Base-by-base conservation (phyloP, 164 flowering plant genomes). In the Macadamia tetraphylla region DNA sequence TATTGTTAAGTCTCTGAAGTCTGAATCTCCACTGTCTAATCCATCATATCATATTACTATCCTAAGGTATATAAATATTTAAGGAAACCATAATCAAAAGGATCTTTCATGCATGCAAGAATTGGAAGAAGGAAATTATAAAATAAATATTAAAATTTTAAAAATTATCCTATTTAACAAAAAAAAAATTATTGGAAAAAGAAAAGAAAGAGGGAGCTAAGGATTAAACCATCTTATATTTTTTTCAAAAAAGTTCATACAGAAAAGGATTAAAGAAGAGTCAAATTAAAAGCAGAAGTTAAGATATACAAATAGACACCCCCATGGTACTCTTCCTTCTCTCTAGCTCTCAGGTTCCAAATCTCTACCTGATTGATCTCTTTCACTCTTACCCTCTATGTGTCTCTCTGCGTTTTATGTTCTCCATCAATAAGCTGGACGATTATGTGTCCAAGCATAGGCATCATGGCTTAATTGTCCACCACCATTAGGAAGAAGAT, bases 261-360 rank as follows among this genome's bases (percentile, higher is more conserved):
- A 17, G 31, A 57, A 17, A 48, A 12, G 44, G 29, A 32, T 59
- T 29, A 59, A 29, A 58, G 17, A 53, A 53, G 18, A 64, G 52
- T 3, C 3, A 58, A 48, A 9, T 56, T 0, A 17, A 58, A 35
- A 35, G 5, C 40, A 56, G 42, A n/a, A 66, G 60, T 46, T 52
- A 35, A 71, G 40, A 71, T 71, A 59, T 71, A 64, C 73, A 71
- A 32, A 35, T 32, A 49, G 18, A 57, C n/a, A 31, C 30, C 31
- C 46, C 44, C 49, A 69, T 61, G 35, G 35, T 60, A 51, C 35
- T 51, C 52, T 49, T 55, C 52, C 62, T 53, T 4, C 57, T 23
- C 23, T 23, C 23, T 23, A 23, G 23, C 23, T 23, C 23, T 23
- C 23, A 23, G 23, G 23, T 23, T 23, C 23, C 23, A 23, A 23